phyloP scores from a whole-genome alignment of 176 grass and related monocot species.

The Canna indica region DNA sequence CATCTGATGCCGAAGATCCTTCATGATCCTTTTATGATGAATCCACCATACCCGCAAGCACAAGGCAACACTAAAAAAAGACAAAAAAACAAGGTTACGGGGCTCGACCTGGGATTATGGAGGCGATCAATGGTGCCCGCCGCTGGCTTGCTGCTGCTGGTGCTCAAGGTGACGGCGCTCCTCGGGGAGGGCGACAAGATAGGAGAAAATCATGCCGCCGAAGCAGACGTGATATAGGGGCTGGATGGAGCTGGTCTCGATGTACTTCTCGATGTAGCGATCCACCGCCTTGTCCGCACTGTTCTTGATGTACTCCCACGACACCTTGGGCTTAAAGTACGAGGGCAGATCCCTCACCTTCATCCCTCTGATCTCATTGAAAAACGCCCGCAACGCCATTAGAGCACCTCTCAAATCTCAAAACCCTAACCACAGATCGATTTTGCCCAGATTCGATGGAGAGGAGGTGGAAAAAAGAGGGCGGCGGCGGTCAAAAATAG shows the following conservation, averaged over 20 bases:
- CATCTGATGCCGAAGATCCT: too few species aligned
- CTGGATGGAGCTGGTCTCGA: slow-evolving; percentile 48
- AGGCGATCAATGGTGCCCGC: slow-evolving; percentile 31
- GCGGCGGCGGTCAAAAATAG: too few species aligned
- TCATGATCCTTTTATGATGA: too few species aligned
- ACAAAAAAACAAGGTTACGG: background rate
- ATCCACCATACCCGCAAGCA: too few species aligned
- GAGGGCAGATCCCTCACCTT: slow-evolving; percentile 66
- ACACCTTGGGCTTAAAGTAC: slow-evolving; percentile 56
- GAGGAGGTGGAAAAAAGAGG: too few species aligned
- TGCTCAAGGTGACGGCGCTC: slow-evolving; percentile 75
- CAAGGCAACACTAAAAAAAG: background rate
- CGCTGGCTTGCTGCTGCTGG: slow-evolving; percentile 29
- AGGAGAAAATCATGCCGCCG: slow-evolving; percentile 70
- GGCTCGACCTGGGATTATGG: background rate
- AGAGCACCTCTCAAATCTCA: slow-evolving; percentile 67
- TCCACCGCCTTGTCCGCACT: slow-evolving; percentile 59
- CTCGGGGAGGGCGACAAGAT: slow-evolving; percentile 54
- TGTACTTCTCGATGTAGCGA: slow-evolving; percentile 98
- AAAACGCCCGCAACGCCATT: slow-evolving; percentile 72
- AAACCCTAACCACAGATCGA: too few species aligned
- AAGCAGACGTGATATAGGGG: slow-evolving; percentile 61
- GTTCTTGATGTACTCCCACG: slow-evolving; percentile 73
- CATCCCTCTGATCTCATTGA: slow-evolving; percentile 64
- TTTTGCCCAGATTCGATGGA: too few species aligned